A percentile compares a stretch with the other conserved stretches of the same genome.
phyloP scores from a whole-genome alignment of 75 land plant genomes.

The Chamaecyparis obtusa region DNA sequence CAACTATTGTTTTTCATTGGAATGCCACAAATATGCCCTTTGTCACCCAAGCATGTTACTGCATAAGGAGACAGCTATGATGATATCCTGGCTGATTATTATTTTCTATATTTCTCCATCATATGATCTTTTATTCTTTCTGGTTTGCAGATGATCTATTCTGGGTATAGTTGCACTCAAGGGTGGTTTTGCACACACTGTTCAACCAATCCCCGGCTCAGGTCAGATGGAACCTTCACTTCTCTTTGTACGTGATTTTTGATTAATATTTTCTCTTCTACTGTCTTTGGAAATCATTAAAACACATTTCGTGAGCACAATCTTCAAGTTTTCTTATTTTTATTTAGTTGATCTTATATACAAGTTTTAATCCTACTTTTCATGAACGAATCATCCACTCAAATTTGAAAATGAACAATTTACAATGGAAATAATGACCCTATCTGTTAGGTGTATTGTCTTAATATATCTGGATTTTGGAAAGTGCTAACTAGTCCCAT shows the following conservation, averaged over 20 bases:
- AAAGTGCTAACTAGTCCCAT: background rate
- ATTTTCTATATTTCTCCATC: background rate
- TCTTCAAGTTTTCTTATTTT: background rate
- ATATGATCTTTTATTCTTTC: background rate
- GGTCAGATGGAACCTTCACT: conserved; percentile 6
- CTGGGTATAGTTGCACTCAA: conserved; percentile 45
- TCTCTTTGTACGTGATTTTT: background rate
- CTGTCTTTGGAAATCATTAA: background rate
- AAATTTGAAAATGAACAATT: background rate
- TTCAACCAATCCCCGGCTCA: conserved; percentile 34
- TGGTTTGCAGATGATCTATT: conserved; percentile 43
- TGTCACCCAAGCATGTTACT: background rate
- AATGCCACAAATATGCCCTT: background rate
- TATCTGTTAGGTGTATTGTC: background rate
- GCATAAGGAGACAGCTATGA: background rate
- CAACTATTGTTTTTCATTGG: background rate
- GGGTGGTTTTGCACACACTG: conserved; percentile 59
- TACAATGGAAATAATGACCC: background rate
- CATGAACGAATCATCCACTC: background rate
- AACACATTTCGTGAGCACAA: background rate
- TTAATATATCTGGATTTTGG: background rate
- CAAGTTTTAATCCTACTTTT: background rate
- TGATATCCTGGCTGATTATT: background rate
- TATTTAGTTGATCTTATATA: background rate
- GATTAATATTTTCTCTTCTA: background rate